Percentiles rank a stretch among this genome's conserved stretches.
Conservation (phyloP, 371 early-diverging fungal genomes). For the Lichtheimia hyalospora region DNA sequence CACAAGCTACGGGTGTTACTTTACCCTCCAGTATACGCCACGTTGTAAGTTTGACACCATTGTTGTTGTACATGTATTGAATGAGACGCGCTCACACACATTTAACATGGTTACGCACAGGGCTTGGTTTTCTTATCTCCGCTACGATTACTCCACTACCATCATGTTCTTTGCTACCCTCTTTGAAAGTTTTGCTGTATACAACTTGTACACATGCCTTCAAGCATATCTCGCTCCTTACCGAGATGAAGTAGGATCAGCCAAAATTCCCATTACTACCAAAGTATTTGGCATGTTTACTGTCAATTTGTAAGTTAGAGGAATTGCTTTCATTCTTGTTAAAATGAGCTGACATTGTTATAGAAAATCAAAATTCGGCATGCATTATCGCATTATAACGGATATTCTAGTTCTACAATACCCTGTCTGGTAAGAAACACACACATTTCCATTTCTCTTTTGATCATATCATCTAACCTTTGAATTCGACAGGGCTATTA, state of each 20-base stretch:
- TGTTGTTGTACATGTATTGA: background rate
- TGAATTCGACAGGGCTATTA: conserved; percentile 29
- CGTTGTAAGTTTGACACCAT: conserved; percentile 13
- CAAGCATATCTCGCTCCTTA: conserved; percentile 48
- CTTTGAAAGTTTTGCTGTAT: conserved; percentile 52
- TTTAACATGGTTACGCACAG: background rate
- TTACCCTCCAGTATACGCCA: conserved; percentile 47
- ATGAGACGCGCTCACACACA: background rate
- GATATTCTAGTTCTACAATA: conserved; percentile 47
- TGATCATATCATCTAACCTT: background rate
- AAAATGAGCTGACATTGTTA: background rate
- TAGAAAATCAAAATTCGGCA: conserved; percentile 51
- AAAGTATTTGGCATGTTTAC: conserved; percentile 35
- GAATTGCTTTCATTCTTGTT: too few relatives aligned
- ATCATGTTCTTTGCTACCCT: conserved; percentile 50
- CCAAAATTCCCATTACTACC: conserved; percentile 31
- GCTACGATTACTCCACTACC: conserved; percentile 47
- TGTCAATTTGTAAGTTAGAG: conserved; percentile 42
- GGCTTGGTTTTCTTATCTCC: conserved; percentile 50
- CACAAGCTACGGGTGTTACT: conserved; percentile 51
- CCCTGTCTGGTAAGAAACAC: conserved; percentile 44
- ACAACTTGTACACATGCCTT: conserved; percentile 41
- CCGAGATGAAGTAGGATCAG: conserved; percentile 27
- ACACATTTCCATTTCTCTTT: background rate
- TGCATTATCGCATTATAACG: conserved; percentile 47